Evolutionary conservation across 257 asterid genomes (phyloP).

Genomic region (Eustoma russellianum): DNA sequence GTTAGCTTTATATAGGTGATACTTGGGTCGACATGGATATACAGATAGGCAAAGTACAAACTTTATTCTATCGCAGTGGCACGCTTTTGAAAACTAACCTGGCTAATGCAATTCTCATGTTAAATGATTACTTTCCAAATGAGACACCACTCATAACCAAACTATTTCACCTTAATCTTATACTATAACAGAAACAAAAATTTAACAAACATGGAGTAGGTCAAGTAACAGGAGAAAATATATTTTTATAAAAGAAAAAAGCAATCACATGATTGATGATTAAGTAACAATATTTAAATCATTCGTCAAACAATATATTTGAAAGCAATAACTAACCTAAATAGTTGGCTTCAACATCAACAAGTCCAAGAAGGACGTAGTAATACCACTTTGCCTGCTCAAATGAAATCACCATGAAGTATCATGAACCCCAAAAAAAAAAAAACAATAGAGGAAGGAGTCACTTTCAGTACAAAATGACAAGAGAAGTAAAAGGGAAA

Average conservation of each 20-base stretch:
- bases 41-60: no score
- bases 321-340: constrained; percentile 48
- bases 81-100: no score
- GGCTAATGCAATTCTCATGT: no score
- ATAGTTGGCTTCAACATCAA: constrained; percentile 92
- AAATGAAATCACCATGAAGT: constrained; percentile 6
- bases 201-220: neutral
- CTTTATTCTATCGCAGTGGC: no score
- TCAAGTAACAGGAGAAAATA: neutral
- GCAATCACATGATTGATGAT: neutral
- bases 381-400: constrained; percentile 89
- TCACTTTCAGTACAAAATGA: neutral
- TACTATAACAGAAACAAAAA: neutral
- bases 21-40: no score
- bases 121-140: no score
- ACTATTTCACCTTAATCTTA: no score
- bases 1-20: no score
- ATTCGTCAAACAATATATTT: neutral
- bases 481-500: neutral
- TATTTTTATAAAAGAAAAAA: neutral
- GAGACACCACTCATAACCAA: no score
- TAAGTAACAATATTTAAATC: neutral
- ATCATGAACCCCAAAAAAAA: neutral
- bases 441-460: constrained; percentile 2
- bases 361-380: constrained; percentile 66